Conservation (phyloP, 1,284 basidiomycete species). For the Moesziomyces sp. region DNA sequence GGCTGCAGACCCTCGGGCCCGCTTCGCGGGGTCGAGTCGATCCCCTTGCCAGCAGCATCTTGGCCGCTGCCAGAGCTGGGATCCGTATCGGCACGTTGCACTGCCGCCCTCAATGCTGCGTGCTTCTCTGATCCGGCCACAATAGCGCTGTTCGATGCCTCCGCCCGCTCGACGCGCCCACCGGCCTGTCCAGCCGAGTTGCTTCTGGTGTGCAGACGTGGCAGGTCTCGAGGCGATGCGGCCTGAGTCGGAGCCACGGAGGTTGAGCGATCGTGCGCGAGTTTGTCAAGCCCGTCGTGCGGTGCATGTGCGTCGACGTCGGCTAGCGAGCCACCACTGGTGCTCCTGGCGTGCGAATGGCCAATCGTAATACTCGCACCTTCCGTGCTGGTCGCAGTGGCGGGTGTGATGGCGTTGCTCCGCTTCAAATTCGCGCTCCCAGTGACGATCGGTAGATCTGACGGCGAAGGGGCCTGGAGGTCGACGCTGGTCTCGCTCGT, state of each 20-base stretch:
- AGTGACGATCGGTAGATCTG: slow-evolving; percentile 32
- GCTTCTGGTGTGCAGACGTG: slow-evolving; percentile 18
- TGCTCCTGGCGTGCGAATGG: slow-evolving; percentile 3
- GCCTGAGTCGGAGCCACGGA: no score
- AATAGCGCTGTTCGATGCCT: slow-evolving; percentile 18
- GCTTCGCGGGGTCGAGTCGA: background rate
- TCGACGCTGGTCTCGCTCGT: slow-evolving; percentile 8
- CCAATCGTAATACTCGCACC: background rate
- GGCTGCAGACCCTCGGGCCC: background rate
- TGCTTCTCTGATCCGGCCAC: slow-evolving; percentile 11
- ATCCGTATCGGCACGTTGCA: slow-evolving; percentile 23
- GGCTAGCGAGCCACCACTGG: slow-evolving; percentile 4
- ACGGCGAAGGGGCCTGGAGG: slow-evolving; percentile 17
- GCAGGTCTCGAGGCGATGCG: slow-evolving; percentile 2
- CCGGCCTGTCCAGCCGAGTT: background rate
- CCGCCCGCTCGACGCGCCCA: background rate
- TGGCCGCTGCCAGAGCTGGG: slow-evolving; percentile 7
- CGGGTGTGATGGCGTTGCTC: slow-evolving; percentile 49
- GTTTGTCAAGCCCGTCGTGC: no score
- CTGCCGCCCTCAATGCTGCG: slow-evolving; percentile 1
- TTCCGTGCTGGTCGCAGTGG: slow-evolving; percentile 12
- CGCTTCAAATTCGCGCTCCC: slow-evolving; percentile 35
- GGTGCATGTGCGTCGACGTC: background rate
- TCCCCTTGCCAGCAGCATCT: no score
- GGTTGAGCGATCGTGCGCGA: no score